Conservation (phyloP, 2,329 filamentous ascomycete genomes). For the Albifimbria verrucaria region DNA sequence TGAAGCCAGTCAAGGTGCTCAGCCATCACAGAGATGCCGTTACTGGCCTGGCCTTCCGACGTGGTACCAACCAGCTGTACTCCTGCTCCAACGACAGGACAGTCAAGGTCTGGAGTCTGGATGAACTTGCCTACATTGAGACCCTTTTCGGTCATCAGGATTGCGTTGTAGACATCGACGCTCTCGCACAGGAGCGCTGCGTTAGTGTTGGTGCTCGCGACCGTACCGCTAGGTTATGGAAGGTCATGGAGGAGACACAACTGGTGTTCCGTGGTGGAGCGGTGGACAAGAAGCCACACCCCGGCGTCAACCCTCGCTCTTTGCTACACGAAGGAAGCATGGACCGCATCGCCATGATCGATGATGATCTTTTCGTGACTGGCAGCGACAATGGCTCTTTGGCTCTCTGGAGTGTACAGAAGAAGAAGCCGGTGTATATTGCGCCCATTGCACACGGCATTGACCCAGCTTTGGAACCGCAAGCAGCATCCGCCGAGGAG, state of each 20-base stretch:
- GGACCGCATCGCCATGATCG: conserved; percentile 87
- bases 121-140: conserved; percentile 91
- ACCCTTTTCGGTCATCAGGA: conserved; percentile 97
- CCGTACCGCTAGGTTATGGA: conserved; percentile 90
- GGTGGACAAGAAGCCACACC: conserved; percentile 47
- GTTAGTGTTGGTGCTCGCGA: conserved; percentile 88
- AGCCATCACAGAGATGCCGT: conserved; percentile 89
- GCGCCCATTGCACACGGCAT: conserved; percentile 80
- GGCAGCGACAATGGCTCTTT: conserved; percentile 88
- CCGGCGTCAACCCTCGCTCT: conserved; percentile 45
- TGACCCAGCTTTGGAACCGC: conserved; percentile 65
- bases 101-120: conserved; percentile 91
- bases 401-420: conserved; percentile 82
- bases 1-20: conserved; percentile 79
- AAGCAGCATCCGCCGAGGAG: conserved; percentile 70
- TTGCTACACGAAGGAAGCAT: conserved; percentile 77
- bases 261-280: conserved; percentile 90
- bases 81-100: conserved; percentile 88
- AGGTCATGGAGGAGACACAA: conserved; percentile 92
- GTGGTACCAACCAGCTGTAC: conserved; percentile 88
- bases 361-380: conserved; percentile 85
- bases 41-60: conserved; percentile 78
- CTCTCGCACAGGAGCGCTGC: conserved; percentile 81
- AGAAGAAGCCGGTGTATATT: conserved; percentile 90
- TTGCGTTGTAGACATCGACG: conserved; percentile 78